phyloP scores from a whole-genome alignment of 345 rosid species.

The Citrus inodora region DNA sequence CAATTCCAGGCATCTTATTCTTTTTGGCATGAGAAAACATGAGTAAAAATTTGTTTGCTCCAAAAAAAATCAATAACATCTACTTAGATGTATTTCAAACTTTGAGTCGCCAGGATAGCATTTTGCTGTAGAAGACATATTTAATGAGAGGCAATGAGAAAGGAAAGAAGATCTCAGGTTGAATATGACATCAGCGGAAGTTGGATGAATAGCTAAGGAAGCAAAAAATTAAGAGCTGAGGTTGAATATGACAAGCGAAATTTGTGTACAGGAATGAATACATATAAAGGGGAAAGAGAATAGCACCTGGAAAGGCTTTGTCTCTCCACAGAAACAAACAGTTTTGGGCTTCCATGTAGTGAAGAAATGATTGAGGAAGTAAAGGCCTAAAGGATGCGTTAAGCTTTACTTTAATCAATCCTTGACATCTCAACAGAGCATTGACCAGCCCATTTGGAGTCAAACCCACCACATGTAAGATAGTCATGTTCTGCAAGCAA shows the following conservation, averaged over 20 bases:
- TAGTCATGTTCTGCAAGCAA: constrained; percentile 54
- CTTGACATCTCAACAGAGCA: constrained; percentile 55
- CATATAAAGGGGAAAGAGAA: neutral
- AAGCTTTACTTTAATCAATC: constrained; percentile 60
- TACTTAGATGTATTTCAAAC: no score
- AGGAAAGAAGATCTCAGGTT: no score
- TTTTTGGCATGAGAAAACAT: neutral
- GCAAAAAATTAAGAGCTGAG: neutral
- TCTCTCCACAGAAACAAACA: constrained; percentile 66
- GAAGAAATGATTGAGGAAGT: constrained; percentile 37
- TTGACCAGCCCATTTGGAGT: constrained; percentile 53
- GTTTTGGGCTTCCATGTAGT: constrained; percentile 48
- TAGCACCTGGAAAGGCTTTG: constrained; percentile 32
- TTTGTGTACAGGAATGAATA: no score
- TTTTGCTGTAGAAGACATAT: no score
- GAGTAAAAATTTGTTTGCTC: neutral
- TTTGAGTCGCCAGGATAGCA: no score
- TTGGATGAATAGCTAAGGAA: neutral
- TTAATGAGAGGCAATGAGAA: no score
- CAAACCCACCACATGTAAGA: constrained; percentile 59
- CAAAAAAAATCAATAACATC: neutral
- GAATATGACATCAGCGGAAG: no score
- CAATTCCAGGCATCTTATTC: neutral
- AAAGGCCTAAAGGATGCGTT: constrained; percentile 40
- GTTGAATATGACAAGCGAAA: no score